Evolutionary conservation across 345 rosid genomes (phyloP), one percentile per base, ranked within the genome.

Genomic region (Eucalyptus regnans): DNA sequence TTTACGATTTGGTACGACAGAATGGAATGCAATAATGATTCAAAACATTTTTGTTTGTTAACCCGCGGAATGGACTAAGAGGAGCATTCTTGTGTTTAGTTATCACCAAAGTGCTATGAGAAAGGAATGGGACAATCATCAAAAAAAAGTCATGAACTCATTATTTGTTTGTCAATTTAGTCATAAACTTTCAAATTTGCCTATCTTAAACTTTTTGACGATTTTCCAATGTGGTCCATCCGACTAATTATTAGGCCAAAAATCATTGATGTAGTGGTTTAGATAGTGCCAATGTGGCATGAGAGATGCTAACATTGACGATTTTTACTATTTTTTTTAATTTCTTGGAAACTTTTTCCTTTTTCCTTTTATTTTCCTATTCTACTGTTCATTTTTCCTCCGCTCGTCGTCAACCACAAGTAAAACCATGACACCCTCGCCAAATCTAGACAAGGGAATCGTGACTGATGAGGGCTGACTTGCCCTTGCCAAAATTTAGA

Each of bases 391-490:
- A 37, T 37, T 9, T 37, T 76, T 76, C 46, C 15, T 37, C 7
- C 3, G 0, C 13, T 1, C 0, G 2, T 76, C 0, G 1, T 18
- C 12, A 1, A 9, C 43, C 43, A 33, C 43, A 5, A 17, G 20
- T 31, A n/a, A 66, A 6, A 17, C 9, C 17, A n/a, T 8, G 18
- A n/a, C 18, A 16, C 3, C 76, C 8, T 66, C 10, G 5, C 76
- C 20, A 7, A n/a, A 66, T 66, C 76, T 66, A 7, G 41, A 16
- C 20, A n/a, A 66, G 10, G 33, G 37, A 64, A n/a, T 64, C 5
- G 0, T 64, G 20, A 29, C 2, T 0, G 1, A n/a, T n/a, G 41
- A 64, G 20, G 9, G 37, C 0, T 1, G 1, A 56, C 0, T 23
- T 56, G 37, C 76, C 76, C 31, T 27, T 3, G 8, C 18, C 37